Evolutionary conservation across 176 grass and related monocot species (phyloP).

Genomic region (Pontederia crassipes): DNA sequence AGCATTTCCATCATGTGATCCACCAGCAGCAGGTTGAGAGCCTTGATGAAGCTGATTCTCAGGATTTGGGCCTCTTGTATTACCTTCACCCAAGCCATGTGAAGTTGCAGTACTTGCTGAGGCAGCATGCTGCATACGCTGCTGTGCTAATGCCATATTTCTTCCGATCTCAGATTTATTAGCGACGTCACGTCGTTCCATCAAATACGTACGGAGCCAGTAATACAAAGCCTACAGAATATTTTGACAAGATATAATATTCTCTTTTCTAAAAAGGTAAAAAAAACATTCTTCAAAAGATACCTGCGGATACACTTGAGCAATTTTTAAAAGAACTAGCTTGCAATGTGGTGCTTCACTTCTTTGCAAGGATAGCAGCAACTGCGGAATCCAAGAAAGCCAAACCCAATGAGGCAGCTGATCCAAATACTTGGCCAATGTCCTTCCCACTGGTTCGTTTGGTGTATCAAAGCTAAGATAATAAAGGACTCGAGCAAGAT

Average conservation of each 20-base stretch:
- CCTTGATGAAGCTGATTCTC: conserved; percentile 56
- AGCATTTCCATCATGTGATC: conserved; percentile 67
- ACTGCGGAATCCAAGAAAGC: conserved; percentile 99
- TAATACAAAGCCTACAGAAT: conserved; percentile 85
- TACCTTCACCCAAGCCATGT: conserved; percentile 38
- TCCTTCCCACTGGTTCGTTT: conserved; percentile 80
- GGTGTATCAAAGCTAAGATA: conserved; percentile 92
- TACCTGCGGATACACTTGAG: conserved; percentile 98
- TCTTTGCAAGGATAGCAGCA: conserved; percentile 85
- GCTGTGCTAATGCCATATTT: conserved; percentile 58
- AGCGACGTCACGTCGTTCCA: conserved; percentile 94
- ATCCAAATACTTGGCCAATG: conserved; percentile 95
- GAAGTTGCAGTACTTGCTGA: conserved; percentile 49
- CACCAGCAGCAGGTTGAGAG: conserved; percentile 38
- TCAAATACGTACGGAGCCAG: conserved; percentile 95
- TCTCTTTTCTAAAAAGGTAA: neutral
- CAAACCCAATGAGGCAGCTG: conserved; percentile 97
- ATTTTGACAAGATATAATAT: conserved; percentile 10
- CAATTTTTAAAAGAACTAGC: conserved; percentile 95
- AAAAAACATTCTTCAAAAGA: neutral
- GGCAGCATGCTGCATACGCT: conserved; percentile 87
- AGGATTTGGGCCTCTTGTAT: conserved; percentile 28
- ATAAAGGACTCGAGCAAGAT: conserved; percentile 92
- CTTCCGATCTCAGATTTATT: conserved; percentile 90
- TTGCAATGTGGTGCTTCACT: conserved; percentile 89